Evolutionary conservation across 371 early-diverging fungal species (phyloP), one percentile per base, ranked within the genome.

Genomic region (Apophysomyces elegans): DNA sequence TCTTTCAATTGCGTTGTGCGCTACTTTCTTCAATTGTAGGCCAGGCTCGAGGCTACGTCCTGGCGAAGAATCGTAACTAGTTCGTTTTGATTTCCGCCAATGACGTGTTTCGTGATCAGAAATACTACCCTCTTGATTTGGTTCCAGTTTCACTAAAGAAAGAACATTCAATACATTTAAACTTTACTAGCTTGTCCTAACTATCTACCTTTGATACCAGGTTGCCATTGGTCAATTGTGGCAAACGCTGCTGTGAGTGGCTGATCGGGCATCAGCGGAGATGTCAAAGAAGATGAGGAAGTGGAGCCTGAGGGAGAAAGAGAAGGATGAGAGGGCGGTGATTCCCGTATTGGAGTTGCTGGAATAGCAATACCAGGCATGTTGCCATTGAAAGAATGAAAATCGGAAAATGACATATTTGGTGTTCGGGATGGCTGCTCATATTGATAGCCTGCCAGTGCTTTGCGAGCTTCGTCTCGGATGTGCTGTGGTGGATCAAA

Each of bases 1-100:
- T n/a, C 93, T 87, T 75, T 97, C 97, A 56, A 96, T 95, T 4
- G 92, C 96, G 67, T 96, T 97, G 75, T 97, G 97, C 0, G 96
- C 94, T 7, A 91, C 90, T 72, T 95, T 95, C 72, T 95, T 93
- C 59, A 90, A 88, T 50, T 88, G 88, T 64, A 87, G 88, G 44
- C 72, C 73, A 7, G 80, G 76, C 59, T 79, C 78, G 37, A 67
- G 58, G 21, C 21, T 14, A 3, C 50, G 50, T 50, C 50, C 50
- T 18, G 50, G 50, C n/a, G 50, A 50, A 7, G 18, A 14, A 18
- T 50, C 50, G 21, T 50, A 50, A 18, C 50, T 50, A n/a, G 50
- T 50, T 18, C 50, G 50, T 50, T 50, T 56, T 54, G 44, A 58
- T 57, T 56, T 56, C 38, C 46, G 21, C 47, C 58, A 57, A 46